phyloP scores from a whole-genome alignment of 2,329 filamentous ascomycete genomes.

The Colletotrichum neosansevieriae region DNA sequence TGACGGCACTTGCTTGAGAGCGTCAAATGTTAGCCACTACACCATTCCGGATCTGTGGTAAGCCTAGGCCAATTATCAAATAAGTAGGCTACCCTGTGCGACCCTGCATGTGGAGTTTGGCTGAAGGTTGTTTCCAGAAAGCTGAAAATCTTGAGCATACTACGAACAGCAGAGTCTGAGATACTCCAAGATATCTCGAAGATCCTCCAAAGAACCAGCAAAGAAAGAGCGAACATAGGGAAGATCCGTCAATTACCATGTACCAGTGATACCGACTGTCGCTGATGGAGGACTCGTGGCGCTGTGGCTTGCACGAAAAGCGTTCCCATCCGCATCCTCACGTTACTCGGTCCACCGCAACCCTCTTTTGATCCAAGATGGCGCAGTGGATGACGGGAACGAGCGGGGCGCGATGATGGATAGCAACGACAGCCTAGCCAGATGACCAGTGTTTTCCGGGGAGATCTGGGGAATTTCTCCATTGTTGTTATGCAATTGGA shows the following conservation, averaged over 20 bases:
- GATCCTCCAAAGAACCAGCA: too few species aligned
- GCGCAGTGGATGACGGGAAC: slow-evolving; percentile 1
- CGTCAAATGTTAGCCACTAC: slow-evolving; percentile 26
- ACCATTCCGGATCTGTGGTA: neutral
- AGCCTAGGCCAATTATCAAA: too few species aligned
- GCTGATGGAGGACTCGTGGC: neutral
- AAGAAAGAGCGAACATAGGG: neutral
- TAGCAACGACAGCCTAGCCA: slow-evolving; percentile 4
- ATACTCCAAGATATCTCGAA: too few species aligned
- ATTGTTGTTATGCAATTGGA: slow-evolving; percentile 13
- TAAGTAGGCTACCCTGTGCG: too few species aligned
- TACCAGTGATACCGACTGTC: neutral
- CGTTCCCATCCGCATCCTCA: too few species aligned
- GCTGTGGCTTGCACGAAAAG: neutral
- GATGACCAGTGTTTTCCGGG: slow-evolving; percentile 19
- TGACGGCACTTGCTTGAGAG: slow-evolving; percentile 17
- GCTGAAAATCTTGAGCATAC: too few species aligned
- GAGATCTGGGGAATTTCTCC: slow-evolving; percentile 28
- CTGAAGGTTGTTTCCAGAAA: too few species aligned
- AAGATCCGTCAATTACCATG: neutral
- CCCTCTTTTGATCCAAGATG: neutral
- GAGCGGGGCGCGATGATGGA: slow-evolving; percentile 9
- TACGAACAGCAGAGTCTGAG: too few species aligned
- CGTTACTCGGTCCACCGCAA: too few species aligned
- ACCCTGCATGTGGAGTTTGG: too few species aligned